Evolutionary conservation across 73 alveolate genomes (phyloP), one percentile per base, ranked within the genome.

Genomic region (Paramecium pentaurelia): DNA sequence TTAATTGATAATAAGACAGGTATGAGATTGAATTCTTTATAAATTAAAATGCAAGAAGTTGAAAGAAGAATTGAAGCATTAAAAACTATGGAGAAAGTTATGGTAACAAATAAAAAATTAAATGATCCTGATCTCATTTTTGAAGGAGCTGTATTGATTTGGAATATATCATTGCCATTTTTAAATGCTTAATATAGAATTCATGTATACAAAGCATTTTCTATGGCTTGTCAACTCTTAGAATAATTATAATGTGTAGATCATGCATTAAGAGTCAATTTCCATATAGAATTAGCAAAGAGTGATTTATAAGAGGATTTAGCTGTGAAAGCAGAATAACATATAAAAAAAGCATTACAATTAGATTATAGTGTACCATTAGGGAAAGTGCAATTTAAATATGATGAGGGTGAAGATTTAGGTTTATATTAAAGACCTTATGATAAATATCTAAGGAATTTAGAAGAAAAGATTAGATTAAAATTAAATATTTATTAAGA

Each of bases 131-230:
- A 98, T 93, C 94, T 98, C 27, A 96, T 98, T 16, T 97, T 96
- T 92, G 99, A 98, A 93, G 99, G 99, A 38, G 97, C 99, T 60
- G 96, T 97, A 54, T 93, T 98, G 42, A 98, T 98, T 27, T 98
- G 99, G 98, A 98, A 98, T 95, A 97, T 96, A 64, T 97, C 99
- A 10, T 93, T 96, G 75, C 99, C 99, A 22, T 94, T 98, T 47
- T 95, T 98, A 28, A 98, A 97, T 93, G 95, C 95, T 86, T 93
- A 98, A 58, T 95, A 97, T 32, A 89, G 99, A 89, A 85, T 87
- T 47, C 98, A 96, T 85, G 97, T 98, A n/a, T 95, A 97, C 93
- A 98, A 98, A 93, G 99, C 99, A 1, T 98, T 97, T 92, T 94
- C 95, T 51, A 92, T 99, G 49, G 99, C 99, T 11, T 97, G 99